Evolutionary conservation across 305 asterid genomes (phyloP), one percentile per base, ranked within the genome.

Genomic region (Salvia sclarea): DNA sequence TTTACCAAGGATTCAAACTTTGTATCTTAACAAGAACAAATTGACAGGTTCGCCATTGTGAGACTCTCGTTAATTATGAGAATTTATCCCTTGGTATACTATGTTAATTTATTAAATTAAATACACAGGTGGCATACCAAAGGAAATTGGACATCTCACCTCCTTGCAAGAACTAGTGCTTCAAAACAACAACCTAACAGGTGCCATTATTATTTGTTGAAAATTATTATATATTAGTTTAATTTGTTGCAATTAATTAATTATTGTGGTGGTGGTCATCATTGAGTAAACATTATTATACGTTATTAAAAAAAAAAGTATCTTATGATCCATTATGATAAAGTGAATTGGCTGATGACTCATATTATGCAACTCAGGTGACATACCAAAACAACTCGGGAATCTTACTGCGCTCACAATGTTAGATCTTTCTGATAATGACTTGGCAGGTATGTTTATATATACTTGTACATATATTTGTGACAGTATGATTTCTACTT

Each of bases 91-190:
- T 6, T 8, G 54, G 54, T 48, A 48, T 16, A 48, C 12, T 47
- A 17, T 17, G 54, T 1, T 47, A 12, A 10, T 2, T 30, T 3
- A 4, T 30, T 25, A 16, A 45, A 45, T 17, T 18, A 1, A 17
- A 18, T 47, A 16, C 8, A 8, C 54, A 47, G 72, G 76, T 75
- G 56, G 10, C 14, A 8, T 49, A 16, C 56, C 56, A 21, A 10
- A 20, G 9, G 56, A 49, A 49, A 49, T 49, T 49, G 56, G 30
- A 49, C 30, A 49, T 9, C 56, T 49, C 56, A 49, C 56, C 56
- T 49, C 56, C 56, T 49, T 49, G 30, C 0, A 1, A 21, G n/a
- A 8, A 20, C 28, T 49, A 8, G 13, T 20, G 9, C 30, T 49
- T 20, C 9, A 12, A 18, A 2, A 8, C 30, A 49, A 49, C 56